Conservation (phyloP, 73 alveolate genomes). For the Stentor roeselii region DNA sequence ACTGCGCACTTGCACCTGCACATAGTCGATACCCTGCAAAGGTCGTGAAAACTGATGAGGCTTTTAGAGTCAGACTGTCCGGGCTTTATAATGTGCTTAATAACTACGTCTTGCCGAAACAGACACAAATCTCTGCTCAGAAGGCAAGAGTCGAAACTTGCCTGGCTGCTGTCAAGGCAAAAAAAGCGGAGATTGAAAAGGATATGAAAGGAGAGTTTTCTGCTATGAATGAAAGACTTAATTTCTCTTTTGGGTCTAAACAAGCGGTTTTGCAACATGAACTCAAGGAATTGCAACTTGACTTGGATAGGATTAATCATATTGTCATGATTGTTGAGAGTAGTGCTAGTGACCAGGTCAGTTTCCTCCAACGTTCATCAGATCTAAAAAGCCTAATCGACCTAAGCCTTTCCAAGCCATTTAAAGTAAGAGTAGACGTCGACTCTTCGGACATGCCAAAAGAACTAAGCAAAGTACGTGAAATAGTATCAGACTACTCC, state of each 20-base stretch:
- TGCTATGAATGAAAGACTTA: slow-evolving; percentile 27
- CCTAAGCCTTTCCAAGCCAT: slow-evolving; percentile 6
- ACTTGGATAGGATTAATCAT: slow-evolving; percentile 1
- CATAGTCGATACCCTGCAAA: neutral
- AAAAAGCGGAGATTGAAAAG: neutral
- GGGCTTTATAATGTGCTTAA: neutral
- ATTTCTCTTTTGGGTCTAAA: slow-evolving; percentile 22
- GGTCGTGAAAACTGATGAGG: neutral
- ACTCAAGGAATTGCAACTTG: slow-evolving; percentile 12
- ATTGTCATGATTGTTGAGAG: neutral
- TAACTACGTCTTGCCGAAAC: slow-evolving; percentile 5
- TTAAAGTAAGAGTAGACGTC: slow-evolving; percentile 22
- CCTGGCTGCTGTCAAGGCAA: neutral
- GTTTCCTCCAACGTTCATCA: neutral
- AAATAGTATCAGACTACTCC: neutral
- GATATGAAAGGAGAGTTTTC: slow-evolving; percentile 26
- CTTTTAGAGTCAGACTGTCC: neutral
- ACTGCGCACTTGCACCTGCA: neutral
- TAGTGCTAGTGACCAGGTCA: neutral
- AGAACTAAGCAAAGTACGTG: neutral
- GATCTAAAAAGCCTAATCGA: neutral
- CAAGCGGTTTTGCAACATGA: slow-evolving; percentile 18
- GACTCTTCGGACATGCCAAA: neutral
- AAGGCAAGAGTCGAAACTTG: neutral
- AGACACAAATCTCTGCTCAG: neutral